These are phyloP conservation scores for Tylopilus sp. DNA, from an alignment of 768 basidiomycete genomes.

Conservation along the genomic window DNA sequence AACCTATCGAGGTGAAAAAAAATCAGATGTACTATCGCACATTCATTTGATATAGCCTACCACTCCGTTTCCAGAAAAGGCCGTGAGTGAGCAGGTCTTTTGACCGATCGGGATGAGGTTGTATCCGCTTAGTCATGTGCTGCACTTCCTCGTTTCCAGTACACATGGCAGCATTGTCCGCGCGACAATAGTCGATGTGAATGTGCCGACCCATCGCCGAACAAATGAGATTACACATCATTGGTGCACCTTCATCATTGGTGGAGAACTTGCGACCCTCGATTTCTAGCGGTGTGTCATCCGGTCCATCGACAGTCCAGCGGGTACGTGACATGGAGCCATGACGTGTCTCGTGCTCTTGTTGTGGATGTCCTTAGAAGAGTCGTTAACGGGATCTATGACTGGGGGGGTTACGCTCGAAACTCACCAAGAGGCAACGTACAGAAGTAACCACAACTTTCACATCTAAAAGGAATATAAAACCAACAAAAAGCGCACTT, in stretches of 20 bases:
- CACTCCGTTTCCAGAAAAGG: conserved; percentile 55
- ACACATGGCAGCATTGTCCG: conserved; percentile 36
- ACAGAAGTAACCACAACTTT: conserved; percentile 56
- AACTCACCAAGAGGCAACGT: conserved; percentile 49
- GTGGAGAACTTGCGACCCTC: conserved; percentile 52
- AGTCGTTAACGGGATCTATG: background rate
- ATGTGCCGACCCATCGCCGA: conserved; percentile 54
- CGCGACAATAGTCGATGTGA: conserved; percentile 56
- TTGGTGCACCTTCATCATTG: conserved; percentile 56
- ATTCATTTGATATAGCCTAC: conserved; percentile 22
- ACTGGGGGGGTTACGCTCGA: accelerated
- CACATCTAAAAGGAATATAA: conserved; percentile 36
- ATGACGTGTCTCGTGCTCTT: conserved; percentile 60
- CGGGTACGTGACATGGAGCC: conserved; percentile 58
- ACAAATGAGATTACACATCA: conserved; percentile 58
- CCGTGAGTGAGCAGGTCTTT: no score
- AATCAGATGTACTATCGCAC: background rate
- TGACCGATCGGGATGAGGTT: conserved; percentile 43
- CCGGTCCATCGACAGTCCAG: conserved; percentile 55
- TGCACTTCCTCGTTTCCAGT: conserved; percentile 38
- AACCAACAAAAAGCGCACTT: background rate
- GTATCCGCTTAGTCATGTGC: conserved; percentile 42
- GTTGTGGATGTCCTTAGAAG: conserved; percentile 50
- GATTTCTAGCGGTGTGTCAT: conserved; percentile 48
- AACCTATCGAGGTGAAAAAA: conserved; percentile 37